A percentile compares a stretch with the other conserved stretches of the same genome.
These are phyloP conservation scores for Strobilomyces confusus DNA, from an alignment of 768 basidiomycete genomes.

Conservation along the genomic window DNA sequence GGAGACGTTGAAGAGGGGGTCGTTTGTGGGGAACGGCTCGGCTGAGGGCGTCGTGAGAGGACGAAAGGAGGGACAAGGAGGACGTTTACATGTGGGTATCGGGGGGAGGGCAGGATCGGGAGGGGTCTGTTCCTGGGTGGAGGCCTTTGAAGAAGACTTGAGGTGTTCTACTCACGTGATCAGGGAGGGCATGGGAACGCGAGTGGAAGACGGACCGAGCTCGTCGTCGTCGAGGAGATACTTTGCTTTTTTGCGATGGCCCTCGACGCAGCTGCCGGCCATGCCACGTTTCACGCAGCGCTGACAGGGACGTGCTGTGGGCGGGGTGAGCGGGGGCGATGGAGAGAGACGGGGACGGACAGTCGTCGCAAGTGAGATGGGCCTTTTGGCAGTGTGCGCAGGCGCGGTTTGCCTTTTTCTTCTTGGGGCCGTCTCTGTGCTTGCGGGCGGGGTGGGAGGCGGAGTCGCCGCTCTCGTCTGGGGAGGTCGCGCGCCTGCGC, in stretches of 20 bases:
- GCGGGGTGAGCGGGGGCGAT: slow-evolving; percentile 9
- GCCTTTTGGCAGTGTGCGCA: slow-evolving; percentile 97
- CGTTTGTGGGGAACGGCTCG: slow-evolving; percentile 49
- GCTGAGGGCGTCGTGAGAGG: slow-evolving; percentile 30
- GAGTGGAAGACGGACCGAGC: slow-evolving; percentile 54
- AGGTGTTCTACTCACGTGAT: slow-evolving; percentile 39
- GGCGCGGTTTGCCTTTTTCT: slow-evolving; percentile 92
- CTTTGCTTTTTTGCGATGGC: slow-evolving; percentile 96
- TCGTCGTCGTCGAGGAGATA: slow-evolving; percentile 94
- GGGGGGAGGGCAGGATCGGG: slow-evolving; percentile 28
- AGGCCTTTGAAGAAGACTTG: slow-evolving; percentile 33
- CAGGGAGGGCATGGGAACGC: background rate
- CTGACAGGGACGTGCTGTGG: slow-evolving; percentile 88
- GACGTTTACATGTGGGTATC: slow-evolving; percentile 30
- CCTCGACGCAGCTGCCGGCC: slow-evolving; percentile 84
- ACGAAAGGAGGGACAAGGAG: background rate
- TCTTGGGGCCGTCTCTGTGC: slow-evolving; percentile 75
- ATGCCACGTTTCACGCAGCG: slow-evolving; percentile 94
- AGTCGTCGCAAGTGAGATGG: slow-evolving; percentile 97
- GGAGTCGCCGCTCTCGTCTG: slow-evolving; percentile 53
- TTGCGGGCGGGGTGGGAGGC: slow-evolving; percentile 44
- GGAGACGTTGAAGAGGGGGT: slow-evolving; percentile 56
- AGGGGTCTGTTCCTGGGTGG: slow-evolving; percentile 23
- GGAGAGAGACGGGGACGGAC: slow-evolving; percentile 46
- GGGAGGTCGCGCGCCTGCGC: slow-evolving; percentile 60